phyloP scores from a whole-genome alignment of 2,329 filamentous ascomycete genomes.

The Fonsecaea erecta region DNA sequence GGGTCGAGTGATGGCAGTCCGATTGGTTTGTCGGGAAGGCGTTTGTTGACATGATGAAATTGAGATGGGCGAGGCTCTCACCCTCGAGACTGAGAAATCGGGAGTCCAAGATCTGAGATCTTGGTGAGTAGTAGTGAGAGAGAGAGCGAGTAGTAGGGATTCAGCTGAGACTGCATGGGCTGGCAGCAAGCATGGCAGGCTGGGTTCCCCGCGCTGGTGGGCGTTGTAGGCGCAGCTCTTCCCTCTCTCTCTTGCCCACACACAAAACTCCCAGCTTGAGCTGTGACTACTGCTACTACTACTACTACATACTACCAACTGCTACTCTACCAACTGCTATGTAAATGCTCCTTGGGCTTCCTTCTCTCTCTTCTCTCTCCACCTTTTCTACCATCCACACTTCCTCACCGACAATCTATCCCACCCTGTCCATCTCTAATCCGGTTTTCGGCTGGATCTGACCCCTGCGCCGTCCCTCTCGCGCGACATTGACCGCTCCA shows the following conservation, averaged over 20 bases:
- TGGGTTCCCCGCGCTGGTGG: neutral
- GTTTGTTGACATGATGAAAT: conserved; percentile 7
- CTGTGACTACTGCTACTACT: no score
- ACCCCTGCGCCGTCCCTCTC: neutral
- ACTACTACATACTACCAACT: neutral
- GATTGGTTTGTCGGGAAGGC: conserved; percentile 1
- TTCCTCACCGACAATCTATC: conserved; percentile 15
- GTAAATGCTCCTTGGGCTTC: neutral
- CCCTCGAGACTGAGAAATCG: neutral
- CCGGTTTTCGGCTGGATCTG: neutral
- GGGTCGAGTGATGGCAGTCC: conserved; percentile 2
- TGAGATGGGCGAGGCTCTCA: neutral
- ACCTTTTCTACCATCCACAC: neutral
- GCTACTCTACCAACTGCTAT: neutral
- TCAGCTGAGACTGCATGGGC: neutral
- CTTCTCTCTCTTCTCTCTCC: neutral
- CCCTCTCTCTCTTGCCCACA: neutral
- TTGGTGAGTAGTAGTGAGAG: neutral
- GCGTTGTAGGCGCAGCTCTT: neutral
- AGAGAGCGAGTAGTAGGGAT: no score
- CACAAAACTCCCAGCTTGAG: no score
- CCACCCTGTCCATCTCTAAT: neutral
- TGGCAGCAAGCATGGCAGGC: no score
- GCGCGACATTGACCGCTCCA: conserved; percentile 13
- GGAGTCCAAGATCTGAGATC: neutral